A percentile compares a stretch with the other conserved stretches of the same genome.
Conservation (phyloP, 106 monocot genomes). For the Apostasia shenzhenica region DNA sequence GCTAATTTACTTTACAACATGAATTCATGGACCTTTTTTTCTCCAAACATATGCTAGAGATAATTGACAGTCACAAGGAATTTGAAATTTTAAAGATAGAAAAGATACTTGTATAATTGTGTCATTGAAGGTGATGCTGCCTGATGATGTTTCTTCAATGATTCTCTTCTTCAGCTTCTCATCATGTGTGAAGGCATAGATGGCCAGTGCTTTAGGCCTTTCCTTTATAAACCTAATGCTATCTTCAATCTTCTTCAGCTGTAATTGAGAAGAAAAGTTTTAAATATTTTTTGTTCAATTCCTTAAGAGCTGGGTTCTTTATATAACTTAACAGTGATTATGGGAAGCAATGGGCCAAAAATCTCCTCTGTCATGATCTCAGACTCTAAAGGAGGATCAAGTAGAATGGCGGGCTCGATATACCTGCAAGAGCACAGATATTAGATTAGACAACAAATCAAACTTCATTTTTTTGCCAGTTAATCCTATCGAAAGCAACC, state of each 20-base stretch:
- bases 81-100: no score
- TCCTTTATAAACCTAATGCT: slow-evolving; percentile 54
- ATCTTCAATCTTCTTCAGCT: slow-evolving; percentile 90
- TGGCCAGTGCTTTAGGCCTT: slow-evolving; percentile 69
- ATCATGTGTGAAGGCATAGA: slow-evolving; percentile 73
- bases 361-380: slow-evolving; percentile 90
- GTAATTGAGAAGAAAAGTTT: background rate
- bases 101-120: slow-evolving; percentile 55
- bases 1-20: no score
- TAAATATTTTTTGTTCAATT: no score
- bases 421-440: slow-evolving; percentile 23
- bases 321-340: slow-evolving; percentile 65
- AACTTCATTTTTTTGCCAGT: no score
- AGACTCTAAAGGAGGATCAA: slow-evolving; percentile 73
- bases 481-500: no score
- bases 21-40: no score
- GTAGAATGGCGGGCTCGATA: slow-evolving; percentile 78
- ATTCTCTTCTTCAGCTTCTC: slow-evolving; percentile 41
- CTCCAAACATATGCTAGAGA: no score
- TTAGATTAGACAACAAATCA: background rate
- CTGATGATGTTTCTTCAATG: slow-evolving; percentile 67
- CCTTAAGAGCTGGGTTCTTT: no score
- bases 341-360: slow-evolving; percentile 76
- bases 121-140: slow-evolving; percentile 73
- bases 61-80: no score